Evolutionary conservation across 345 rosid species (phyloP).

Genomic region (Lepidium aucheri): DNA sequence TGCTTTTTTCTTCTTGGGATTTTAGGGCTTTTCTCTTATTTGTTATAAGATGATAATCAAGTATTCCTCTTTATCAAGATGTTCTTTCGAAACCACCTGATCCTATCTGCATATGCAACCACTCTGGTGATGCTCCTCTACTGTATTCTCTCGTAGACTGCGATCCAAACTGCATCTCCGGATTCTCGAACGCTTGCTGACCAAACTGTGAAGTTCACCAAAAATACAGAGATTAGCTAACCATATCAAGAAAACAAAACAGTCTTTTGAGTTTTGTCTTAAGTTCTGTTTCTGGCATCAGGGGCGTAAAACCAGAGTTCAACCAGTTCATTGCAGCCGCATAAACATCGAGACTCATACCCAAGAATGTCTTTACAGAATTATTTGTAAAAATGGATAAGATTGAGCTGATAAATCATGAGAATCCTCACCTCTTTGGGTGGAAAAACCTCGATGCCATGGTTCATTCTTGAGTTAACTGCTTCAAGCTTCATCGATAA

Average conservation of each 20-base stretch:
- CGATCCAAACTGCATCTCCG: conserved; percentile 49
- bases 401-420: not conserved
- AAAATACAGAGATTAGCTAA: not conserved
- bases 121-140: conserved; percentile 65
- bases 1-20: not conserved
- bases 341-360: not conserved
- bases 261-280: not conserved
- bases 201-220: conserved; percentile 41
- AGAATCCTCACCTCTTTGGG: conserved; percentile 61
- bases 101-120: conserved; percentile 90
- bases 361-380: not conserved
- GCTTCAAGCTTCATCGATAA: conserved; percentile 93
- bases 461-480: conserved; percentile 60
- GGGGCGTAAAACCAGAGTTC: not conserved
- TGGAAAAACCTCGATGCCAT: conserved; percentile 59
- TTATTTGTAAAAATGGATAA: not conserved
- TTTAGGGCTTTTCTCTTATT: not conserved
- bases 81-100: conserved; percentile 56
- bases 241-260: not conserved
- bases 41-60: conserved; percentile 3
- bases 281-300: not conserved
- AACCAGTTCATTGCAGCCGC: not conserved
- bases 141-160: conserved; percentile 58
- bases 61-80: conserved; percentile 16
- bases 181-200: conserved; percentile 51